These are phyloP conservation scores for Luffa acutangula DNA, from an alignment of 306 rosid species.

Conservation along the genomic window DNA sequence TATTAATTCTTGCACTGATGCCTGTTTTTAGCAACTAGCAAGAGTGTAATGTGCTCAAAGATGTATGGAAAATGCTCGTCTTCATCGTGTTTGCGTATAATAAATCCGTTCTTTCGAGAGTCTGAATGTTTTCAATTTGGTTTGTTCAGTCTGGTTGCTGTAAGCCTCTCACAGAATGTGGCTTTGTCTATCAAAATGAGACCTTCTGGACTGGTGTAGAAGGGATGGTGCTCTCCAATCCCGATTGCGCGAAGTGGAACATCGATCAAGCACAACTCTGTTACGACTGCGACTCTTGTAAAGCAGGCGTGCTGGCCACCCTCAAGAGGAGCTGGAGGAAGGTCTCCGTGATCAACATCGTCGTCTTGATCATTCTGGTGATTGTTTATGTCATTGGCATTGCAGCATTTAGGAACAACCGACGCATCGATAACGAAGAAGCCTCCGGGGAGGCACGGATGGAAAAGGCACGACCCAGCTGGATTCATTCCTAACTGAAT, in stretches of 20 bases:
- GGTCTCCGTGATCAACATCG: conserved; percentile 80
- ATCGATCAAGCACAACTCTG: conserved; percentile 58
- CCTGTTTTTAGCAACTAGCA: neutral
- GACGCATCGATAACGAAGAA: conserved; percentile 70
- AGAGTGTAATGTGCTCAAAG: neutral
- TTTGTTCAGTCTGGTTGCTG: conserved; percentile 81
- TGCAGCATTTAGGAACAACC: conserved; percentile 70
- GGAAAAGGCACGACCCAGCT: conserved; percentile 67
- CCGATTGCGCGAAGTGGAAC: conserved; percentile 66
- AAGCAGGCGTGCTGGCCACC: conserved; percentile 79
- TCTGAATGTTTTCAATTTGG: neutral
- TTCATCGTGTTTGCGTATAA: neutral
- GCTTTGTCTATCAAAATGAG: conserved; percentile 41
- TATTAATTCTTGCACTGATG: neutral
- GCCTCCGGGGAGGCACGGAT: conserved; percentile 69
- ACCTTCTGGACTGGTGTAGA: conserved; percentile 39
- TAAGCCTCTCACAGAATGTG: conserved; percentile 82
- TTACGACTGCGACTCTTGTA: conserved; percentile 68
- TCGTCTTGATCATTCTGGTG: conserved; percentile 58
- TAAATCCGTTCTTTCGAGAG: neutral
- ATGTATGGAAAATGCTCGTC: neutral
- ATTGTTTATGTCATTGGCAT: conserved; percentile 55
- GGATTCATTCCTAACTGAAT: conserved; percentile 11
- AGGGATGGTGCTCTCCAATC: conserved; percentile 16
- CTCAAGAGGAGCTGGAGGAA: conserved; percentile 86